Evolutionary conservation across 176 grass and related monocot species (phyloP).

Genomic region (Carex scoparia): DNA sequence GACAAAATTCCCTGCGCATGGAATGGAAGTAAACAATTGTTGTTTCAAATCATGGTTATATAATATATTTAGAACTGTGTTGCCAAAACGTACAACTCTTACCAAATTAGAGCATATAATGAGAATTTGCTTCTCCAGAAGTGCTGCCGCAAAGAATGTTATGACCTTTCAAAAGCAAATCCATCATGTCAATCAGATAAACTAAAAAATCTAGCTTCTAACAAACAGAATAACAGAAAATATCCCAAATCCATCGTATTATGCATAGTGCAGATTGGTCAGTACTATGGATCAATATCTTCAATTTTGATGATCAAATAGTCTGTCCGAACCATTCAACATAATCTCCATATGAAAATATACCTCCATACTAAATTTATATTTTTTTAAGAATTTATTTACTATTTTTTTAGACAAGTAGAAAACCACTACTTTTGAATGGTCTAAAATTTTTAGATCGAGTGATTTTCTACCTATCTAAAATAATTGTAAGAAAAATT

Average conservation of each 20-base stretch:
- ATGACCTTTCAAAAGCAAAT: constrained; percentile 51
- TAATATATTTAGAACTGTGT: constrained; percentile 2
- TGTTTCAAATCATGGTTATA: constrained; percentile 4
- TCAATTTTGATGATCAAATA: too few species aligned
- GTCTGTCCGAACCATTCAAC: too few species aligned
- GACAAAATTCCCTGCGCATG: constrained; percentile 73
- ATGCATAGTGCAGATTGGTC: too few species aligned
- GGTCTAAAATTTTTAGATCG: too few species aligned
- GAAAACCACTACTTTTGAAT: too few species aligned
- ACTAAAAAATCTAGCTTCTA: background rate
- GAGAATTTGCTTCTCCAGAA: constrained; percentile 95
- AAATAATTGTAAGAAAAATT: too few species aligned
- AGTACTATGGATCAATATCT: too few species aligned
- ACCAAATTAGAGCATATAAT: constrained; percentile 97
- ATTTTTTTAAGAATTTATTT: too few species aligned
- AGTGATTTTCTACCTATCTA: too few species aligned
- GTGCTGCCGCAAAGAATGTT: constrained; percentile 77
- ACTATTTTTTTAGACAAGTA: too few species aligned
- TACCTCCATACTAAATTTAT: too few species aligned
- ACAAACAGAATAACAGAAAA: background rate
- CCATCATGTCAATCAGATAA: background rate
- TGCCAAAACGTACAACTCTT: constrained; percentile 22
- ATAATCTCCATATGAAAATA: too few species aligned
- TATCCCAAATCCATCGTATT: background rate
- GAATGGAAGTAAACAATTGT: constrained; percentile 21